phyloP scores from a whole-genome alignment of 345 rosid species.

The Iberis pinnata region DNA sequence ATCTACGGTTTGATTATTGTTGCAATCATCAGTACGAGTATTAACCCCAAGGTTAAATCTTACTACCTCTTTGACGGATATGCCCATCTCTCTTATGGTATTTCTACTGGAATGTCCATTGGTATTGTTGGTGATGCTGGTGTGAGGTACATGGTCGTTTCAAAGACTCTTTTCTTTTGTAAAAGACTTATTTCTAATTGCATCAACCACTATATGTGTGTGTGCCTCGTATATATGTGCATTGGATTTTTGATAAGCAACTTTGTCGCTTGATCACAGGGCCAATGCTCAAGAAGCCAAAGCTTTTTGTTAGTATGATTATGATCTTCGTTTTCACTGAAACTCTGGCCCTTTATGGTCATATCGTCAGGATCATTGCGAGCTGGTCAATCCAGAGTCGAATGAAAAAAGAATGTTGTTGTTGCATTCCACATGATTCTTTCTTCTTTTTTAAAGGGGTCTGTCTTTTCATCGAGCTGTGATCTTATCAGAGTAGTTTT shows the following conservation, averaged over 20 bases:
- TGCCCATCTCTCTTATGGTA: constrained; percentile 92
- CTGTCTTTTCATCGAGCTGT: constrained; percentile 6
- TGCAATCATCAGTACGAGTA: constrained; percentile 85
- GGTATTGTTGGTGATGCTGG: constrained; percentile 98
- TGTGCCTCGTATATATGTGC: neutral
- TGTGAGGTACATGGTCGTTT: too few relatives aligned
- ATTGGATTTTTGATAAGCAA: neutral
- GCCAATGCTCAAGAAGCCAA: constrained; percentile 94
- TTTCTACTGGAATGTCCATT: constrained; percentile 95
- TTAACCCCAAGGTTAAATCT: constrained; percentile 86
- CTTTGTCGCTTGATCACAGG: constrained; percentile 34
- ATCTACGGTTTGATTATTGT: constrained; percentile 91
- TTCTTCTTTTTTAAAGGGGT: neutral
- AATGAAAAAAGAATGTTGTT: constrained; percentile 33
- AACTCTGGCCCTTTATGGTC: constrained; percentile 81
- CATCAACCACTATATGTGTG: neutral
- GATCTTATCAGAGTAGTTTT: too few relatives aligned
- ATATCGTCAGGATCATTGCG: constrained; percentile 86
- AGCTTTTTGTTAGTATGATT: constrained; percentile 94
- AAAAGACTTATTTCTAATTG: too few relatives aligned
- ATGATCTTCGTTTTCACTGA: constrained; percentile 89
- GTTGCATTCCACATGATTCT: constrained; percentile 17
- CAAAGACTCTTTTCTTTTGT: too few relatives aligned
- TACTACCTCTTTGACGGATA: constrained; percentile 90
- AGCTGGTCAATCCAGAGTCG: constrained; percentile 92